phyloP scores from a whole-genome alignment of 2,329 filamentous ascomycete species.

The Davidsoniella virescens region DNA sequence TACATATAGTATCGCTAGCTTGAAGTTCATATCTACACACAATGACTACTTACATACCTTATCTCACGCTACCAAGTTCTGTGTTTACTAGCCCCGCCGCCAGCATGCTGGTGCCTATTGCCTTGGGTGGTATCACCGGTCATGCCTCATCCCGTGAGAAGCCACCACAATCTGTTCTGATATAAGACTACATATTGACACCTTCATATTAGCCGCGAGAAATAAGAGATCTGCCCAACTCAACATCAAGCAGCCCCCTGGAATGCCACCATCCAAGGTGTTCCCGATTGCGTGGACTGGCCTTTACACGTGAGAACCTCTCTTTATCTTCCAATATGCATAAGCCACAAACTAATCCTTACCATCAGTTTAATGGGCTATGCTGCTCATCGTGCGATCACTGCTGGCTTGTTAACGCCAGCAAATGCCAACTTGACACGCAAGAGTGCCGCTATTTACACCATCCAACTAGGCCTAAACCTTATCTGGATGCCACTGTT shows the following conservation, averaged over 20 bases:
- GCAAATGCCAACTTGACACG: slow-evolving; percentile 42
- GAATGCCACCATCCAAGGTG: slow-evolving; percentile 41
- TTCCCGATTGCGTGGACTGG: slow-evolving; percentile 51
- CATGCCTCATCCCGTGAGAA: slow-evolving; percentile 47
- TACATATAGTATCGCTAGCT: no score
- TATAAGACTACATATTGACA: background rate
- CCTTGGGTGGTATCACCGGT: slow-evolving; percentile 56
- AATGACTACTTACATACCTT: slow-evolving; percentile 72
- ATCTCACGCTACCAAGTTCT: slow-evolving; percentile 53
- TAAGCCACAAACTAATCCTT: background rate
- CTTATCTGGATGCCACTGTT: slow-evolving; percentile 86
- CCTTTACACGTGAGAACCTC: slow-evolving; percentile 36
- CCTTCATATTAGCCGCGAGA: slow-evolving; percentile 34
- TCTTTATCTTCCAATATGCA: background rate
- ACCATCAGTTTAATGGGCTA: slow-evolving; percentile 58
- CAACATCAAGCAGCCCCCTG: slow-evolving; percentile 47
- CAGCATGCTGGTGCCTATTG: slow-evolving; percentile 61
- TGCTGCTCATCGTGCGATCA: slow-evolving; percentile 64
- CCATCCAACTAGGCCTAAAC: slow-evolving; percentile 71
- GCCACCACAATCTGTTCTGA: slow-evolving; percentile 8
- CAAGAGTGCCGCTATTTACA: slow-evolving; percentile 65
- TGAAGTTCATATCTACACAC: slow-evolving; percentile 15
- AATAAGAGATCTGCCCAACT: slow-evolving; percentile 34
- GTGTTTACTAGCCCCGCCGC: slow-evolving; percentile 57
- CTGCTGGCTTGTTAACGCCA: slow-evolving; percentile 38